Evolutionary conservation across 2,329 filamentous ascomycete genomes (phyloP), one percentile per base, ranked within the genome.

Genomic region (Trichoderma breve): DNA sequence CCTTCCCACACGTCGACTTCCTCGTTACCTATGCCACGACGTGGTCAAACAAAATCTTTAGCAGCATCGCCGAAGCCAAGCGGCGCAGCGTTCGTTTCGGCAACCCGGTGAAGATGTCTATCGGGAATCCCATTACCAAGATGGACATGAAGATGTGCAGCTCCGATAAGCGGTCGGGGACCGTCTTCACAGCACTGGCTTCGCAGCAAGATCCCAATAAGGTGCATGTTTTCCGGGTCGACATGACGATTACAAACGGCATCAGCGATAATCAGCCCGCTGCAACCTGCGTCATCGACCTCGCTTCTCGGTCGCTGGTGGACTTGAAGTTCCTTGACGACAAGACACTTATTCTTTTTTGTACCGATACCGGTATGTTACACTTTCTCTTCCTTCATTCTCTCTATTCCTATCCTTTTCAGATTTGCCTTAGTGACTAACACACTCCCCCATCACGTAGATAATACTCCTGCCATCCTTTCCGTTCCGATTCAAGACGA

Each of bases 271-370:
- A 80, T 43, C 76, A 81, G 3, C 75, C 79, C 1, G 82, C 82
- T 2, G 78, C 79, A n/a, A 79, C 80, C 4, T 83, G 83, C 43
- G 77, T 79, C 28, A 73, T 89, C 9, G 79, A 80, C 36, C 79
- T 89, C 2, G 81, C 79, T 1, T 76, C 81, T 6, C 81, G 81
- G 12, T 81, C 79, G n/a, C 80, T 91, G 18, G 79, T 89, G 24
- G 91, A 94, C 77, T 79, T 92, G 15, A 90, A 91, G 77, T 93
- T 94, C 76, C 85, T 93, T 57, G 86, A 91, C 75, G 88, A 92
- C 70, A 80, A 85, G 14, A 84, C 82, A 0, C 78, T 94, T 2
- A 83, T 94, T 68, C 75, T 93, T 1, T 84, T 94, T 2, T 80
- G 87, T 86, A 80, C 77, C 78, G 57, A 75, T 67, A 28, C 77